Base-by-base conservation (phyloP, 768 basidiomycete genomes). In the Mycena crocata region DNA sequence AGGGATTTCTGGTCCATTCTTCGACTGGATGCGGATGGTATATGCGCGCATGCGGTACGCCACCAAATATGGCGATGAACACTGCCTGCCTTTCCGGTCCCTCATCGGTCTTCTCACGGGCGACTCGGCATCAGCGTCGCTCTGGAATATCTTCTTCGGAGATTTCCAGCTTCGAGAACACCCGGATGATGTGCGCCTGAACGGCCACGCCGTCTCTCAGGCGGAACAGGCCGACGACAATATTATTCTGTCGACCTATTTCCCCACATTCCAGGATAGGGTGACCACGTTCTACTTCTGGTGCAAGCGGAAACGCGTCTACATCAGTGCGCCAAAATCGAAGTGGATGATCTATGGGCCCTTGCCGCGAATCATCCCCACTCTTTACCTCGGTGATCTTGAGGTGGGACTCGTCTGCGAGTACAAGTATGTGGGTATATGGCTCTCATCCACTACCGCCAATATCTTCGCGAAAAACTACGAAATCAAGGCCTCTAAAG, bases 271-370 rank as follows among this genome's bases (percentile, higher is more conserved):
- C n/a, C n/a, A n/a, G n/a, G n/a, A n/a, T n/a, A n/a, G 8, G 28
- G 39, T 76, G 39, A 40, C 64, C 21, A 21, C 17, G 0, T 66
- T 77, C 30, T 56, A 32, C 19, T 1, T 8, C 3, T 77, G 74
- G 73, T 72, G 74, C 57, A 30, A 39, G 15, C 30, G 34, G 0
- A 77, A 78, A 58, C 72, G 71, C 35, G 63, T 73, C 66, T 32
- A 50, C 15, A 67, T 77, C 28, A 78, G 69, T 64, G 71, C 62
- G 10, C 10, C 56, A 1, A 75, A 75, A 54, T 71, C 74, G 9
- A 40, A 48, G 14, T 58, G 52, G 28, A 71, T 72, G 67, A 61
- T 72, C 17, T 71, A 68, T 62, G 72, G 73, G 34, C 37, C 32
- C 17, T 23, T 40, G 39, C 56, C 17, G 3, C 5, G 49, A 23